These are phyloP conservation scores for Hyparrhenia diplandra DNA, from an alignment of 176 grass and related monocot species.

Conservation along the genomic window DNA sequence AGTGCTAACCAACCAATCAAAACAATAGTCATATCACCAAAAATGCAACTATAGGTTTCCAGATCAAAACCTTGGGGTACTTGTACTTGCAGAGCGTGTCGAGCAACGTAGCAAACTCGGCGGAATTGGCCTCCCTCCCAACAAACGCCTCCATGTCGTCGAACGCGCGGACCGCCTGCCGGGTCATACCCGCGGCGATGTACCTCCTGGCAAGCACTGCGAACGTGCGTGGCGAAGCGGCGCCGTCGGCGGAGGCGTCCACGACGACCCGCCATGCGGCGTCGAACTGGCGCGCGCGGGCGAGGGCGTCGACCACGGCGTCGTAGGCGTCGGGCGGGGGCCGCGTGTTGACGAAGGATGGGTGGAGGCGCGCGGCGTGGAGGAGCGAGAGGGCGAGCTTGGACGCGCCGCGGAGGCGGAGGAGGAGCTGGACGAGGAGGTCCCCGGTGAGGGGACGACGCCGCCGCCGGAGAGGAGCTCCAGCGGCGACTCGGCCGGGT, in stretches of 20 bases:
- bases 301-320: conserved; percentile 65
- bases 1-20: neutral
- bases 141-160: conserved; percentile 98
- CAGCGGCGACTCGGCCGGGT: conserved; percentile 69
- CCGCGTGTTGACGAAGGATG: neutral
- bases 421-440: conserved; percentile 74
- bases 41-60: no score
- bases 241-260: conserved; percentile 62
- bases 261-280: conserved; percentile 72
- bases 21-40: neutral
- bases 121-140: conserved; percentile 62
- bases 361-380: conserved; percentile 57
- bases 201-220: conserved; percentile 66
- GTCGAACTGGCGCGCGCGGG: conserved; percentile 69
- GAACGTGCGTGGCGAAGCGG: conserved; percentile 62
- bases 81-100: conserved; percentile 96
- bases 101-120: conserved; percentile 71
- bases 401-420: conserved; percentile 83
- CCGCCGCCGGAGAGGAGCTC: conserved; percentile 54
- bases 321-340: conserved; percentile 57
- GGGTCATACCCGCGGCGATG: conserved; percentile 67
- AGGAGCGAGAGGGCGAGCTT: conserved; percentile 76
- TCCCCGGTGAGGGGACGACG: conserved; percentile 32
- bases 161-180: conserved; percentile 75
- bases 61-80: conserved; percentile 54